Base-by-base conservation (phyloP, 345 rosid species). In the Hirschfeldia incana region DNA sequence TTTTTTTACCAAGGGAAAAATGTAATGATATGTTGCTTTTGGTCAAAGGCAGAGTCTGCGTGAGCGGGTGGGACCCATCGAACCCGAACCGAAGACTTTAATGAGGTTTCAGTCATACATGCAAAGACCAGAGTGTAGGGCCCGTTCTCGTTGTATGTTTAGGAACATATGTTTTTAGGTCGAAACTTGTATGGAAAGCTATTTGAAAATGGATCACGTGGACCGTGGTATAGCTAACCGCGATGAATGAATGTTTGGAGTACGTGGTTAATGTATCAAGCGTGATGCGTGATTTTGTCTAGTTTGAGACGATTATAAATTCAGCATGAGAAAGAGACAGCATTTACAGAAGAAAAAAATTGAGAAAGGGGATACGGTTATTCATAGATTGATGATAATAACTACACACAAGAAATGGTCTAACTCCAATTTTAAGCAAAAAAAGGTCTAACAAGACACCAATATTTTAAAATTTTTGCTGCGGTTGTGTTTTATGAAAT, bases 11-110 rank as follows among this genome's bases (percentile, higher is more conserved):
- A 51, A n/a, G 49, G 12, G 30, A 49, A 68, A 62, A 74, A 37
- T 69, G 82, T 62, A 79, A 79, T 74, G 69, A 79, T 79, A 68
- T 75, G 70, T 74, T 74, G 30, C 82, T 79, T 79, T 79, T 79
- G 82, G 82, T 79, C 82, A 79, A 79, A 79, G 82, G 82, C 66
- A 63, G 70, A 79, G 75, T 69, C 82, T 79, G 75, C 70, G 75
- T 68, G 65, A 62, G 37, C 32, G 8, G 11, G 12, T 13, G 78
- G 78, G 82, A 69, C 78, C 75, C 28, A 68, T 1, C 2, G 1
- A 8, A 63, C 75, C 59, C 60, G 7, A 79, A 69, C 78, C 70
- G 66, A 79, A 37, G 78, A 79, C 82, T 79, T 79, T 74, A 79
- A 62, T 36, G 75, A 68, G 29, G 67, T 74, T 51, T 44, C 78